Base-by-base conservation (phyloP, 345 rosid species). In the Mangifera indica region DNA sequence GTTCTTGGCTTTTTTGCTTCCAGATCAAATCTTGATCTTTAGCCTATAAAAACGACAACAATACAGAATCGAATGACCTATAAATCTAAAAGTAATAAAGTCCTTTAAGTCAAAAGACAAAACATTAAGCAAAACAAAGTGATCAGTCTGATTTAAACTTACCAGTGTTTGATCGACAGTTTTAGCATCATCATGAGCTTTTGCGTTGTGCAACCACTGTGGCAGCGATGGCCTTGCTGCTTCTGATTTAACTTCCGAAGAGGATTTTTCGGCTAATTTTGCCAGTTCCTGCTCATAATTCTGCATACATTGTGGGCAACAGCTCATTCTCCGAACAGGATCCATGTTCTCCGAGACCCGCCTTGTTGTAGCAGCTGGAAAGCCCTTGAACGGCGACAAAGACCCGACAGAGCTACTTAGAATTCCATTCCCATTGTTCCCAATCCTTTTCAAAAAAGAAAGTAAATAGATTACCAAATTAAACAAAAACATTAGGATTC, bases 171-270 rank as follows among this genome's bases (percentile, higher is more conserved):
- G 86, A 78, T 87, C 87, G 29, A 74, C 53, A 21, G 83, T 72
- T 63, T 80, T 76, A 15, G 40, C 63, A 51, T 74, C 82, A 54
- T 68, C 77, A 34, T 72, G 78, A 61, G 77, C 72, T 82, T 86
- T 89, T 45, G 94, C 98, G 71, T 77, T 87, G 73, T 84, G 89
- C 81, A 95, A 70, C 99, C 99, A 95, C 63, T 70, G 85, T 29
- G 93, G 97, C 78, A 86, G 81, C 54, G 79, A 66, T 12, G 83
- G 79, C 62, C 72, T 72, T 56, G 75, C 65, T 70, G 87, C 80
- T 77, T 92, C 82, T 56, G 83, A 60, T 69, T 75, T 91, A 69
- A 79, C 66, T 73, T 80, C 88, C 1, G 87, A 71, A 54, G 79
- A 69, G 15, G 86, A 49, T 58, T 70, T 86, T 54, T 95, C 88